Conservation (phyloP, 345 rosid species). For the Lagerstroemia speciosa region DNA sequence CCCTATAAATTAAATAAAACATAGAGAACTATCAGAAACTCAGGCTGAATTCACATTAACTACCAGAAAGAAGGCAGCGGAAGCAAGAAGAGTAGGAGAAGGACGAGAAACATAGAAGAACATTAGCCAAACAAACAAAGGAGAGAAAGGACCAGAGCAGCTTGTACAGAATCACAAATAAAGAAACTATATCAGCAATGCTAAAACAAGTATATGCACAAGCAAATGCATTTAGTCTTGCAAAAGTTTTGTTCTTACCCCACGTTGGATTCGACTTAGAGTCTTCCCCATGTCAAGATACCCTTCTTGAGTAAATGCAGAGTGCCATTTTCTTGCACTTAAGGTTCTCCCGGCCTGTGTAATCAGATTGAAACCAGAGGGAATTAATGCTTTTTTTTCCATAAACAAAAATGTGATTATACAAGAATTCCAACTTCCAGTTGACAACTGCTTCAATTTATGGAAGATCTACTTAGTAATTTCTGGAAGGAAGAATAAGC, state of each 20-base stretch:
- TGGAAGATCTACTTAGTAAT: not conserved
- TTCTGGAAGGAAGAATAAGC: not conserved
- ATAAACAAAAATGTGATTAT: not conserved
- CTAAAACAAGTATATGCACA: not conserved
- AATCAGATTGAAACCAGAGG: conserved; percentile 8
- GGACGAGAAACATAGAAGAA: not conserved
- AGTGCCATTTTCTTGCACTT: conserved; percentile 94
- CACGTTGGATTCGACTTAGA: conserved; percentile 67
- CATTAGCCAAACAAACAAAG: not conserved
- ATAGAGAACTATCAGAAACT: not conserved
- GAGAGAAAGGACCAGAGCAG: not conserved
- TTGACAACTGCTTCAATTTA: not conserved
- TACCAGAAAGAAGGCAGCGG: not conserved
- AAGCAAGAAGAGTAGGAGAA: not conserved
- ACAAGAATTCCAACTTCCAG: not conserved
- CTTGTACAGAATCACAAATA: not conserved
- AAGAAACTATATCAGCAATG: not conserved
- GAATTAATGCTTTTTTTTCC: not conserved
- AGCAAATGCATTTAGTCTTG: not conserved
- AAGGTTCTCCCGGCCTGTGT: conserved; percentile 94
- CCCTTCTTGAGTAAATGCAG: conserved; percentile 76
- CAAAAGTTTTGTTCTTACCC: conserved; percentile 38
- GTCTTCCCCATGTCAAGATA: conserved; percentile 73
- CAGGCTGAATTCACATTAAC: not conserved
- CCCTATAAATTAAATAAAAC: conserved; percentile 43